Percentiles rank a stretch among this genome's conserved stretches.
These are phyloP conservation scores for Akanthomyces uredinophilus DNA, from an alignment of 2,329 filamentous ascomycete genomes.

Conservation along the genomic window DNA sequence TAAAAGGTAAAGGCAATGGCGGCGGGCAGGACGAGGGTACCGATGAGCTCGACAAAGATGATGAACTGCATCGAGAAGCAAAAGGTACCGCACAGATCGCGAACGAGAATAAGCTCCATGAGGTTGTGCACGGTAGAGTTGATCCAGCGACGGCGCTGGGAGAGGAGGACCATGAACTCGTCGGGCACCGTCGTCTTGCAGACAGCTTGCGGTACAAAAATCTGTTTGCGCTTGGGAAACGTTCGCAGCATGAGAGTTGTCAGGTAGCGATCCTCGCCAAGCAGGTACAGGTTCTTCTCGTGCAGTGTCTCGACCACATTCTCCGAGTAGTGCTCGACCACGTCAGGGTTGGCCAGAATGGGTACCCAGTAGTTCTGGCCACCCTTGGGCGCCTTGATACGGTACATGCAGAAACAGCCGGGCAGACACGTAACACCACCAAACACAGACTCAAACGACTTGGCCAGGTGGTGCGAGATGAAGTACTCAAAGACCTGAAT, in stretches of 20 bases:
- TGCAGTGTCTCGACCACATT: conserved; percentile 98
- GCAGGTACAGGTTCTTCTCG: conserved; percentile 89
- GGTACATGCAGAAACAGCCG: conserved; percentile 99
- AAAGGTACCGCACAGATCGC: conserved; percentile 95
- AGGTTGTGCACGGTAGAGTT: conserved; percentile 98
- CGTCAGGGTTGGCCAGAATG: conserved; percentile 94
- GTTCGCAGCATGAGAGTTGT: conserved; percentile 97
- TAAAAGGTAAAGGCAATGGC: conserved; percentile 98
- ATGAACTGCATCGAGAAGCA: conserved; percentile 99
- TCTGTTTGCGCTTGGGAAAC: conserved; percentile 97
- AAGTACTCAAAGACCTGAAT: conserved; percentile 99
- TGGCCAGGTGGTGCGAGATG: conserved; percentile 94
- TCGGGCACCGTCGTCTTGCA: conserved; percentile 98
- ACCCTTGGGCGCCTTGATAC: conserved; percentile 97
- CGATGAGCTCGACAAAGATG: conserved; percentile 89
- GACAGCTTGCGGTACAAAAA: conserved; percentile 96
- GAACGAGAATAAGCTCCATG: conserved; percentile 93
- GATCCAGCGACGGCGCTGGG: conserved; percentile 95
- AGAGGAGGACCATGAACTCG: conserved; percentile 83
- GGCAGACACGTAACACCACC: conserved; percentile 98
- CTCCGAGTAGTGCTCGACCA: conserved; percentile 98
- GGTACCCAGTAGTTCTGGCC: conserved; percentile 99
- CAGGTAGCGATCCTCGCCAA: conserved; percentile 92
- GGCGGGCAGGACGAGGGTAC: conserved; percentile 89
- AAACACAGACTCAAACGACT: conserved; percentile 97